A percentile compares a stretch with the other conserved stretches of the same genome.
Evolutionary conservation across 129 eudicot genomes (phyloP).

Genomic region (Flaveria ramosissima): DNA sequence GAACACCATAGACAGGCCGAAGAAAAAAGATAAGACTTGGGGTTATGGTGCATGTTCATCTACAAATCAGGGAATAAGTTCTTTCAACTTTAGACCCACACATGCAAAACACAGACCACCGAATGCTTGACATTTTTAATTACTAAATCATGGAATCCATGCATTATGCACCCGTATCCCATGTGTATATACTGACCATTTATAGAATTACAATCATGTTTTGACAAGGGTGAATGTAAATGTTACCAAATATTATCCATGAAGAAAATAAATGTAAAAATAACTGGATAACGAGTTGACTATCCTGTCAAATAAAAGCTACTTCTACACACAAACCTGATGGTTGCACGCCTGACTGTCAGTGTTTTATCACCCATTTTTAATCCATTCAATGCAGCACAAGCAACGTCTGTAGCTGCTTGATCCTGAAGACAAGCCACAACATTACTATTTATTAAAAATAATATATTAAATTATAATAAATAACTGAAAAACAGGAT

Average conservation of each 20-base stretch:
- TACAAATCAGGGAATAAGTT: neutral
- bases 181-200: neutral
- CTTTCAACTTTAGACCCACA: slow-evolving; percentile 6
- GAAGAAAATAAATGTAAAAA: neutral
- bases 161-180: neutral
- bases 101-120: neutral
- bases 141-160: neutral
- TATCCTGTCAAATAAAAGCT: slow-evolving; percentile 15
- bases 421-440: slow-evolving; percentile 55
- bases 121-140: neutral
- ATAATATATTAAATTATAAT: neutral
- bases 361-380: slow-evolving; percentile 97
- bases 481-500: neutral
- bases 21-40: neutral
- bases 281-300: neutral
- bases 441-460: neutral
- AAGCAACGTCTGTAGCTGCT: slow-evolving; percentile 81
- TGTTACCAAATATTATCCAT: neutral
- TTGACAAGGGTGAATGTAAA: neutral
- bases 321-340: slow-evolving; percentile 55
- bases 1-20: neutral
- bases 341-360: slow-evolving; percentile 86
- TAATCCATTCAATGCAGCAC: slow-evolving; percentile 89
- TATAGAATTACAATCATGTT: neutral
- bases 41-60: neutral